A percentile compares a stretch with the other conserved stretches of the same genome.
phyloP scores from a whole-genome alignment of 441 rosid genomes.

The Lepidium campestre region DNA sequence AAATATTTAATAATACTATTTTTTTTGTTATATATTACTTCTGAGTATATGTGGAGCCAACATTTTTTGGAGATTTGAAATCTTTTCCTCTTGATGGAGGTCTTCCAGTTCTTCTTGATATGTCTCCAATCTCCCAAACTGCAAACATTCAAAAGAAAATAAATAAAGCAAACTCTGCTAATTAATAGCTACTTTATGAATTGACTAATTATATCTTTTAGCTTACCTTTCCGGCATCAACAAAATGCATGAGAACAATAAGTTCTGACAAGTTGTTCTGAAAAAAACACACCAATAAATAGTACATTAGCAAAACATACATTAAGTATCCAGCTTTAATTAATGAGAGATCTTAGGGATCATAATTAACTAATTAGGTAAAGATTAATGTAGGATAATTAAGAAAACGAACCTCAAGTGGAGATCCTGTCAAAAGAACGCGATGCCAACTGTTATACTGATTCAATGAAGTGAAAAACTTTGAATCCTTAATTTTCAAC shows the following conservation, averaged over 20 bases:
- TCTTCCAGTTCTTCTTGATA: slow-evolving; percentile 87
- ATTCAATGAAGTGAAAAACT: slow-evolving; percentile 65
- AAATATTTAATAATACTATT: too few relatives aligned
- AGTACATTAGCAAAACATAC: neutral
- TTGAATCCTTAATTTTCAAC: slow-evolving; percentile 80
- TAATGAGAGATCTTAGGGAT: neutral
- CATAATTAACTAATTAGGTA: neutral
- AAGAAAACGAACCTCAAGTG: slow-evolving; percentile 71
- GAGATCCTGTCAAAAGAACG: slow-evolving; percentile 88
- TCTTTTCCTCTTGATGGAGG: slow-evolving; percentile 94
- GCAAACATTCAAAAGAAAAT: slow-evolving; percentile 24
- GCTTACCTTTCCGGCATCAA: slow-evolving; percentile 89
- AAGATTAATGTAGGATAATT: neutral
- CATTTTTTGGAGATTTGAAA: slow-evolving; percentile 85
- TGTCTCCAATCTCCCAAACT: slow-evolving; percentile 87
- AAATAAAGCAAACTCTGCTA: neutral
- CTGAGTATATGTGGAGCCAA: slow-evolving; percentile 92
- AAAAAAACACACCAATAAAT: slow-evolving; percentile 18
- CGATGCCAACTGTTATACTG: slow-evolving; percentile 76
- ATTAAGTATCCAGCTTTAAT: neutral
- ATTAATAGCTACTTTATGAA: neutral
- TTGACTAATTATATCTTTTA: neutral
- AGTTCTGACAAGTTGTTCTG: slow-evolving; percentile 97
- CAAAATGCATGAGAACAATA: slow-evolving; percentile 97
- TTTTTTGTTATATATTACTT: slow-evolving; percentile 46